Evolutionary conservation across 2,329 filamentous ascomycete genomes (phyloP).

Genomic region (Ophiostoma ulmi): DNA sequence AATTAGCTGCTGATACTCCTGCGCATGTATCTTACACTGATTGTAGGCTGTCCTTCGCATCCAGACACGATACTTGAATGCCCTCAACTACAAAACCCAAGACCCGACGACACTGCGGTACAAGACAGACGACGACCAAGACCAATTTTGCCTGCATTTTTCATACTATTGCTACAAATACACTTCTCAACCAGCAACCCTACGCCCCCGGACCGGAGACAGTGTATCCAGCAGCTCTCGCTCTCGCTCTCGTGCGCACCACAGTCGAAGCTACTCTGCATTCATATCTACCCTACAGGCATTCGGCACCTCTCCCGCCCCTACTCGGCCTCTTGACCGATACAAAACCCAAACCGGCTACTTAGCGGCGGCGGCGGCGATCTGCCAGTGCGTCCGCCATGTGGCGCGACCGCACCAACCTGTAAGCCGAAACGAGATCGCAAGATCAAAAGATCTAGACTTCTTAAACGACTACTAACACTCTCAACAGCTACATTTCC

Average conservation of each 20-base stretch:
- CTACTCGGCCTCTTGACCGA: slow-evolving; percentile 1
- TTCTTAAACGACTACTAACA: background rate
- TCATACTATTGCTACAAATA: background rate
- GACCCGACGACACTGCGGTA: background rate
- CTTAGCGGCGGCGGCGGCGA: slow-evolving; percentile 25
- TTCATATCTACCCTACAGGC: background rate
- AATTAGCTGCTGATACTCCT: slow-evolving; percentile 21
- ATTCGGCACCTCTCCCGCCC: background rate
- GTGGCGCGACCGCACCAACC: slow-evolving; percentile 99
- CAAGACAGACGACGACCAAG: background rate
- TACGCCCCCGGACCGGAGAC: background rate
- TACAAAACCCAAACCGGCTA: background rate
- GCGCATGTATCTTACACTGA: slow-evolving; percentile 17
- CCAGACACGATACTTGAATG: background rate
- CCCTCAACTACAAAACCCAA: background rate
- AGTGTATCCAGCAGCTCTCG: background rate
- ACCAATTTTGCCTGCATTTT: background rate
- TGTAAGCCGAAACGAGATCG: slow-evolving; percentile 54
- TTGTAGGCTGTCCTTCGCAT: background rate
- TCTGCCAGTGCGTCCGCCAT: slow-evolving; percentile 59
- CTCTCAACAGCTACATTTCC: slow-evolving; percentile 78
- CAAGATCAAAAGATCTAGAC: background rate
- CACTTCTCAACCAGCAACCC: background rate
- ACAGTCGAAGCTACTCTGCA: background rate
- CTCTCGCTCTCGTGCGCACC: slow-evolving; percentile 2